Conservation (phyloP, 2,329 filamentous ascomycete genomes). For the Teratosphaeria epicoccoides region DNA sequence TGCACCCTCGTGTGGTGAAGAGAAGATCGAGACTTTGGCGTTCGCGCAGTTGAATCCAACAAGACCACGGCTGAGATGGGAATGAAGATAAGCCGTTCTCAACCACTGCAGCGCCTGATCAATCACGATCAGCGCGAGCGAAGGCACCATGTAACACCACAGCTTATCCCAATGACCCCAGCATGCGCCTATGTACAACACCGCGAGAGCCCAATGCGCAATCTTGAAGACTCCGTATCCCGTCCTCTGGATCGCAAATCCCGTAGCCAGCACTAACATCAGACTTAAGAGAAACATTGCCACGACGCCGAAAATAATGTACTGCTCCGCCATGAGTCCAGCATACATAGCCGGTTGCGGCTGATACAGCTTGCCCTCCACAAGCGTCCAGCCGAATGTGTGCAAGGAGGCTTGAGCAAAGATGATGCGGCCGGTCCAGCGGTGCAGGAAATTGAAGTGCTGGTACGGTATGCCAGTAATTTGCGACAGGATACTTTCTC, state of each 20-base stretch:
- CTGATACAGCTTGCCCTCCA: conserved; percentile 58
- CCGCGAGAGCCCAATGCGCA: conserved; percentile 64
- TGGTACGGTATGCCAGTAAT: conserved; percentile 63
- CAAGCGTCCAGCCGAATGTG: conserved; percentile 58
- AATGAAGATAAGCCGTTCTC: conserved; percentile 4
- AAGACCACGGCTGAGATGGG: background rate
- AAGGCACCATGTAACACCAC: conserved; percentile 57
- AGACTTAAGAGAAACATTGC: conserved; percentile 55
- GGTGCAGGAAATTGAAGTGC: conserved; percentile 66
- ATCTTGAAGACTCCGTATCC: conserved; percentile 66
- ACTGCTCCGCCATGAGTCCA: conserved; percentile 51
- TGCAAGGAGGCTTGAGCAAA: conserved; percentile 57
- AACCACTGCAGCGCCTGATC: conserved; percentile 47
- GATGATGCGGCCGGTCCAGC: conserved; percentile 66
- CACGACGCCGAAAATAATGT: conserved; percentile 64
- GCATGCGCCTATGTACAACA: conserved; percentile 64
- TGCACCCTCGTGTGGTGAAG: conserved; percentile 46
- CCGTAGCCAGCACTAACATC: conserved; percentile 50
- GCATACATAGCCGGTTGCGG: conserved; percentile 53
- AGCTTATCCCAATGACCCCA: conserved; percentile 65
- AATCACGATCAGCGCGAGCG: conserved; percentile 53
- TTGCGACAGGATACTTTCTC: conserved; percentile 59
- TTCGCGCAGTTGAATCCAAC: conserved; percentile 42
- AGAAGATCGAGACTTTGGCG: conserved; percentile 44
- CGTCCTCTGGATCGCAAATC: conserved; percentile 51